phyloP scores from a whole-genome alignment of 768 basidiomycete species.

The Lactifluus echinatus region DNA sequence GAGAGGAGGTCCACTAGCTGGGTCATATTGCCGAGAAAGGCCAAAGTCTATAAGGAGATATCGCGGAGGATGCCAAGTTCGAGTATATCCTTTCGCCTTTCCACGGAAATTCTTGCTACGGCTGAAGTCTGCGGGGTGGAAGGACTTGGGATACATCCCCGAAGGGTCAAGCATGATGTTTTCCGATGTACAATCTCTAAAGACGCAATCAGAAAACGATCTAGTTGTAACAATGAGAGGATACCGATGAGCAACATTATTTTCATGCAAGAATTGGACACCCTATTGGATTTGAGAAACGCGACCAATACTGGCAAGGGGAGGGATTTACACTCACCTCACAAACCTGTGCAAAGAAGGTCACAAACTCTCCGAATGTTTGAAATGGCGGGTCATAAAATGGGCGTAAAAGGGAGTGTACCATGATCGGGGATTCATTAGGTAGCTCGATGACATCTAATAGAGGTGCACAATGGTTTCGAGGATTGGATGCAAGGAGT shows the following conservation, averaged over 20 bases:
- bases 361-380: constrained; percentile 22
- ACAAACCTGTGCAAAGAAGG: constrained; percentile 23
- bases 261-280: constrained; percentile 13
- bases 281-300: neutral
- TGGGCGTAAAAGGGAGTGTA: constrained; percentile 25
- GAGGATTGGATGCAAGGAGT: neutral
- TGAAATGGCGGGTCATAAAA: constrained; percentile 24
- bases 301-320: neutral
- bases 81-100: constrained; percentile 14
- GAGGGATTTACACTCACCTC: constrained; percentile 10
- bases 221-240: constrained; percentile 6
- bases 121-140: neutral
- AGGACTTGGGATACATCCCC: constrained; percentile 12
- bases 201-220: no score
- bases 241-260: constrained; percentile 15
- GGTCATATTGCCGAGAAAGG: constrained; percentile 21
- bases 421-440: constrained; percentile 11
- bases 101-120: constrained; percentile 1
- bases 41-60: constrained; percentile 29
- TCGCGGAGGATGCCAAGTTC: constrained; percentile 22
- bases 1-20: neutral
- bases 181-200: neutral
- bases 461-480: constrained; percentile 5
- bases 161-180: constrained; percentile 18
- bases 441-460: constrained; percentile 5